Conservation (phyloP, 2,329 filamentous ascomycete species). For the Aspergillus sp. region DNA sequence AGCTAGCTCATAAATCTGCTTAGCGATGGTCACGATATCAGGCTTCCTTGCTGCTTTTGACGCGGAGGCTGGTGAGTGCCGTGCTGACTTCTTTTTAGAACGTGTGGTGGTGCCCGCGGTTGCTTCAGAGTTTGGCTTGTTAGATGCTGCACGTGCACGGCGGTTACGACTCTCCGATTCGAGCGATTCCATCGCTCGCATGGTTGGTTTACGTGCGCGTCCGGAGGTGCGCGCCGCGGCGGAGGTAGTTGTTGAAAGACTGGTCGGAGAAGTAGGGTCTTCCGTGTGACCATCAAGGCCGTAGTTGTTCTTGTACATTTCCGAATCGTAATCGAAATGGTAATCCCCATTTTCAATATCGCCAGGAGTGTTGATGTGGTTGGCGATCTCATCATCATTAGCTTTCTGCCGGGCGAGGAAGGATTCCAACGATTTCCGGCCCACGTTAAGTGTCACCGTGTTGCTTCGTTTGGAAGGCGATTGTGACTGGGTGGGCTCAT, state of each 20-base stretch:
- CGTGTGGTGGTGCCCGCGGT: not conserved
- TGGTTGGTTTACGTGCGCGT: constrained; percentile 23
- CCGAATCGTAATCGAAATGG: constrained; percentile 22
- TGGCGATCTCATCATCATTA: constrained; percentile 11
- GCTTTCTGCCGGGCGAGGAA: not conserved
- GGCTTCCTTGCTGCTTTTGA: not conserved
- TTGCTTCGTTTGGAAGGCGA: constrained; percentile 10
- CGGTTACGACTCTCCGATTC: constrained; percentile 18
- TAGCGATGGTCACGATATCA: constrained; percentile 11
- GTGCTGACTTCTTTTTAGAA: not conserved
- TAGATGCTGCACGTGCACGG: constrained; percentile 16
- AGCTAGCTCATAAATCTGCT: constrained; percentile 18
- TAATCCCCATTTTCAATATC: constrained; percentile 16
- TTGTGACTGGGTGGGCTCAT: not conserved
- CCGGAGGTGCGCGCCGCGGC: constrained; percentile 18
- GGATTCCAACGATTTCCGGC: constrained; percentile 15
- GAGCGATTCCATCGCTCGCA: constrained; percentile 20
- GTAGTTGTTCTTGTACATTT: constrained; percentile 22
- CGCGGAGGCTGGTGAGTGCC: not conserved
- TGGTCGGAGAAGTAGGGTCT: constrained; percentile 19
- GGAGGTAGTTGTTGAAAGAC: constrained; percentile 19
- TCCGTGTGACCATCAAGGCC: constrained; percentile 23
- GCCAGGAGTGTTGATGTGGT: constrained; percentile 9
- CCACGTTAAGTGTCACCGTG: constrained; percentile 16
- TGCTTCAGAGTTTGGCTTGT: constrained; percentile 6